Evolutionary conservation across 306 rosid genomes (phyloP), one percentile per base, ranked within the genome.

Genomic region (Urtica urens): DNA sequence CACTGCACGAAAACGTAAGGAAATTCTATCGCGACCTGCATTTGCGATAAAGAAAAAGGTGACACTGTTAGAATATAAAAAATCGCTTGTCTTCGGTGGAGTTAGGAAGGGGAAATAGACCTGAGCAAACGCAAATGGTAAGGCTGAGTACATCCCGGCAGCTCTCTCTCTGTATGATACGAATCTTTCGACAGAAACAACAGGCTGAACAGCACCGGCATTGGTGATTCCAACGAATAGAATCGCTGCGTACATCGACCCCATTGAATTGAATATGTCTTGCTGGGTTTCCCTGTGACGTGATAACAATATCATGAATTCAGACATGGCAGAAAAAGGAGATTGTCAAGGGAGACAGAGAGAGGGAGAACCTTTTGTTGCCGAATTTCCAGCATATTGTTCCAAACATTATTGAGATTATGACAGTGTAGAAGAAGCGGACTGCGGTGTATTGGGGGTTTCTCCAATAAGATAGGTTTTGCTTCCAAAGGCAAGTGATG

Each of bases 351-450:
- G 0, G 3, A 22, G 3, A 44, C 23, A 15, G 23, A 21, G 56
- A 52, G 38, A 34, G 47, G 41, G 46, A 20, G 45, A 29, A 87
- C 96, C 96, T 83, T 63, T 68, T 60, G 46, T 82, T 88, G 12
- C 96, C 96, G 59, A 83, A 88, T 83, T 66, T 83, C 96, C 96
- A 88, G 67, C 94, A 88, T 62, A 88, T 88, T 16, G 94, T 71
- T 67, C 96, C 96, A 18, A 88, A 78, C 94, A 88, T 88, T 68
- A 83, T 58, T 23, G 96, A 83, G 75, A 88, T 88, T 55, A 83
- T 83, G 59, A 83, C 70, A 16, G 96, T 88, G 68, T 88, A 88
- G 51, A 88, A 78, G 79, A 80, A 88, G 55, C 94, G 93, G 64
- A 88, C 96, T 45, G 94, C 96, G 41, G 96, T 80, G 51, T 88